These are phyloP conservation scores for Coemansia erecta DNA, from an alignment of 192 early-diverging fungal species.

Conservation along the genomic window DNA sequence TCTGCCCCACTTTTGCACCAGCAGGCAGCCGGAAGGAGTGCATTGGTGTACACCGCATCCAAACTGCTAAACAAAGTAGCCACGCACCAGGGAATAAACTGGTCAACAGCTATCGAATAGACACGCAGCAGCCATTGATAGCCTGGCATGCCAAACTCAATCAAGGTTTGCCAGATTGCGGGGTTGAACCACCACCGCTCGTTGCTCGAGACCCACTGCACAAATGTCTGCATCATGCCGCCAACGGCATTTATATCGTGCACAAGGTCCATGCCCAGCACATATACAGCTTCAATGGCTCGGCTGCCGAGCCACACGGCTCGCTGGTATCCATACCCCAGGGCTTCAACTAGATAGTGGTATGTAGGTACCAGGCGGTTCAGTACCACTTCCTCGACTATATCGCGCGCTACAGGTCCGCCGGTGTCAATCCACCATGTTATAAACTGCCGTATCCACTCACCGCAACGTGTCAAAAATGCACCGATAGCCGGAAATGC, in stretches of 20 bases:
- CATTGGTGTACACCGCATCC: background rate
- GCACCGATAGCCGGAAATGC: slow-evolving; percentile 17
- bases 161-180: background rate
- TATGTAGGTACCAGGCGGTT: slow-evolving; percentile 12
- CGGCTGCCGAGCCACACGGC: slow-evolving; percentile 22
- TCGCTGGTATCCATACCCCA: background rate
- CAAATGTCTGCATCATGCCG: slow-evolving; percentile 1
- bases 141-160: background rate
- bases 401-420: slow-evolving; percentile 20
- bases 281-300: slow-evolving; percentile 9
- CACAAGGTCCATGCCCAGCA: slow-evolving; percentile 20
- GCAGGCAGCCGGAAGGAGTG: background rate
- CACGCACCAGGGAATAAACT: background rate
- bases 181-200: slow-evolving; percentile 36
- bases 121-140: background rate
- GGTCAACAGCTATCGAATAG: background rate
- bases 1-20: slow-evolving; percentile 4
- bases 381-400: slow-evolving; percentile 19
- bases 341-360: background rate
- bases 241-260: slow-evolving; percentile 13
- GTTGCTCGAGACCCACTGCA: slow-evolving; percentile 8
- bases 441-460: background rate
- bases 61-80: background rate
- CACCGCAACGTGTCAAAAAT: background rate
- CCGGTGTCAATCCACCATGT: slow-evolving; percentile 35